A percentile compares a stretch with the other conserved stretches of the same genome.
Evolutionary conservation across 495 filamentous ascomycete species (phyloP).

Genomic region (Oidiodendron maius): DNA sequence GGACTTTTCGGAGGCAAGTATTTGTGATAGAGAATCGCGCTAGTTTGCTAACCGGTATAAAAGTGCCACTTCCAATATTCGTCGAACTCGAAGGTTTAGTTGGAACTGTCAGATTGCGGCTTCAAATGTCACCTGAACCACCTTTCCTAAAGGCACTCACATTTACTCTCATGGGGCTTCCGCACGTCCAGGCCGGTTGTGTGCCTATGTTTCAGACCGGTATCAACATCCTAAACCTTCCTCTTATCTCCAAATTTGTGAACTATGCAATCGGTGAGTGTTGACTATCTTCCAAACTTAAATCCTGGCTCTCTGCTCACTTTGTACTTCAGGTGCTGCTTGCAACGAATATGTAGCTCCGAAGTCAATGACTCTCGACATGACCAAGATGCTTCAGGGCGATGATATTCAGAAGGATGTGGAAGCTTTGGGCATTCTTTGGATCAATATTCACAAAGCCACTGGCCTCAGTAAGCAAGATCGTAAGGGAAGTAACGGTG

Average conservation of each 20-base stretch:
- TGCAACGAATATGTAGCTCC: constrained; percentile 89
- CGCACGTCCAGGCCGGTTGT: constrained; percentile 85
- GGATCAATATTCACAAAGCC: constrained; percentile 86
- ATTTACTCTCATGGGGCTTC: constrained; percentile 87
- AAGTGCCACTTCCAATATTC: constrained; percentile 28
- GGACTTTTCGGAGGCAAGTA: constrained; percentile 63
- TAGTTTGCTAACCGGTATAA: too few species aligned
- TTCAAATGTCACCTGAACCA: constrained; percentile 81
- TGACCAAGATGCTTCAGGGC: constrained; percentile 82
- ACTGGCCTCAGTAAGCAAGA: constrained; percentile 89
- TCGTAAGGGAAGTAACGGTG: constrained; percentile 69
- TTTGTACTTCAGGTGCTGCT: constrained; percentile 41
- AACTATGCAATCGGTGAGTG: constrained; percentile 76
- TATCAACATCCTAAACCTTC: constrained; percentile 87
- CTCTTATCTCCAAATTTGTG: constrained; percentile 91
- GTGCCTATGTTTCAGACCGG: constrained; percentile 84
- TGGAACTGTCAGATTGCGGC: constrained; percentile 73
- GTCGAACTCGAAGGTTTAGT: constrained; percentile 83
- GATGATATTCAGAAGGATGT: constrained; percentile 89
- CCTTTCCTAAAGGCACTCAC: constrained; percentile 89
- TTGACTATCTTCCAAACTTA: background rate
- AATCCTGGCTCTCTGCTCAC: background rate
- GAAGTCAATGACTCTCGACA: constrained; percentile 90
- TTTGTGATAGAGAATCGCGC: background rate
- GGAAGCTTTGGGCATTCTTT: constrained; percentile 77